Percentiles rank a stretch among this genome's conserved stretches.
Conservation (phyloP, 2,329 filamentous ascomycete genomes). For the Fusarium sp. region DNA sequence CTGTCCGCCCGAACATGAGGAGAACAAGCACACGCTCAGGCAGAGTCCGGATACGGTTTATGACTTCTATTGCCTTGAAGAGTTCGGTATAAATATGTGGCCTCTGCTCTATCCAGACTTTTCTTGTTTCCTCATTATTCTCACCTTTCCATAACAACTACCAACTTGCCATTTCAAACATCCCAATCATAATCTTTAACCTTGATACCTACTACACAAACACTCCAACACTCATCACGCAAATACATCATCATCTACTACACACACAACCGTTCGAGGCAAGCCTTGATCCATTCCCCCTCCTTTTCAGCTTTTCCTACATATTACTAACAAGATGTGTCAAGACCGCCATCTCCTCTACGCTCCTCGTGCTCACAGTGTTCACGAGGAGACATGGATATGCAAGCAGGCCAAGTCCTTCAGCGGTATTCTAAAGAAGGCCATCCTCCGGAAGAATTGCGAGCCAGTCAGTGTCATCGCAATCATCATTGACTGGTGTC, state of each 20-base stretch:
- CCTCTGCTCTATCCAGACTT: neutral
- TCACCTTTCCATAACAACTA: neutral
- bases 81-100: neutral
- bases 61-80: neutral
- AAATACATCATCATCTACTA: neutral
- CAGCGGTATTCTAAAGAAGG: neutral
- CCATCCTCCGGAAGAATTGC: neutral
- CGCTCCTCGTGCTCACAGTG: constrained; percentile 13
- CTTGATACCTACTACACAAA: neutral
- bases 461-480: neutral
- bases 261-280: neutral
- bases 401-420: neutral
- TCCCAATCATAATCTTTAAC: neutral
- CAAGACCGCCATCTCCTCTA: neutral
- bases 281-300: neutral
- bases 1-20: neutral
- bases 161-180: neutral
- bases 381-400: neutral
- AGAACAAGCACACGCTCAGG: neutral
- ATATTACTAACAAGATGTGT: constrained; percentile 4
- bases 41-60: neutral
- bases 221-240: neutral
- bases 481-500: constrained; percentile 15
- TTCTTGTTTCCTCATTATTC: neutral
- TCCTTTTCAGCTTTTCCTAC: neutral